Evolutionary conservation across 2,329 filamentous ascomycete genomes (phyloP), one percentile per base, ranked within the genome.

Genomic region (Sporothrix schenckii): DNA sequence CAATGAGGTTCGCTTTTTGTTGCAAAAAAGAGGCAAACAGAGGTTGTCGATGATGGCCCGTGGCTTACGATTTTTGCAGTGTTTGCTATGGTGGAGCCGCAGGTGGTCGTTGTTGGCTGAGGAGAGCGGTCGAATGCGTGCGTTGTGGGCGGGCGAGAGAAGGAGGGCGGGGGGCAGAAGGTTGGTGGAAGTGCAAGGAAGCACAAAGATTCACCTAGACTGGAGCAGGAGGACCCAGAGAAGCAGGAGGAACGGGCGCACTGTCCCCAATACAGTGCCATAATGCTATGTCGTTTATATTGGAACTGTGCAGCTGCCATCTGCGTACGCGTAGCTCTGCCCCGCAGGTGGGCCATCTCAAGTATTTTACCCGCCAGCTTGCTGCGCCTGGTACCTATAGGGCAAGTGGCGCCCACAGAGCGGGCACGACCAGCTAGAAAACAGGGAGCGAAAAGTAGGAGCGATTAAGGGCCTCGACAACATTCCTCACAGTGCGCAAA

Each of bases 171-270:
- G 61, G 52, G 53, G 27, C 34, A 13, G 52, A 47, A 34, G 69
- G 72, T 66, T 68, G 66, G 69, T 73, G 70, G 74, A 76, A 76
- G 72, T 70, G 74, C 69, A 70, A 72, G 74, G 75, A 76, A 76
- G 65, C 75, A 63, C 60, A 74, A 75, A 75, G 75, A 76, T 74
- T 72, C 72, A 27, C 47, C 56, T 67, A 50, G 21, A 47, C 53
- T 39, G 39, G 47, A 44, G 39, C 41, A 21, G 19, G 41, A 13
- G 13, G 41, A 44, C 14, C 41, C 41, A 44, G 44, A 39, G 68
- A 65, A 63, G 56, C 50, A 50, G 30, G 30, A 60, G 44, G 21
- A 47, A 39, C n/a, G 30, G 53, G 47, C 24, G 24, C 50, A 50
- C 54, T 14, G 27, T 66, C 24, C 19, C 19, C 34, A 14, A 53